A percentile compares a stretch with the other conserved stretches of the same genome.
Conservation (phyloP, 1,284 basidiomycete species). For the Apiotrichum gamsii region DNA sequence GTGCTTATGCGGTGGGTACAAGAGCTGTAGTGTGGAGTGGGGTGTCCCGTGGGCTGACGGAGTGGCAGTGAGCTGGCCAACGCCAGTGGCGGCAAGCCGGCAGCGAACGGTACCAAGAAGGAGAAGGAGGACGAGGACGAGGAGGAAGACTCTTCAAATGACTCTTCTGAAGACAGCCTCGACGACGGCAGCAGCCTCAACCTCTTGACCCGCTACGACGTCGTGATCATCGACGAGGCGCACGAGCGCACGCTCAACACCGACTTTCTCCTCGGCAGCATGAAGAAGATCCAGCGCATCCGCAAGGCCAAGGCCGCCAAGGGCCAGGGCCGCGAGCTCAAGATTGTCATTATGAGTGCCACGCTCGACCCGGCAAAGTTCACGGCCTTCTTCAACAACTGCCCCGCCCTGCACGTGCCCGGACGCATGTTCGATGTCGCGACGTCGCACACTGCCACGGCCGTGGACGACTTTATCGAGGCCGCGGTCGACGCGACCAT, state of each 20-base stretch:
- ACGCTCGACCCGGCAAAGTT: conserved; percentile 94
- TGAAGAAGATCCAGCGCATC: conserved; percentile 75
- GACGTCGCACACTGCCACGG: conserved; percentile 66
- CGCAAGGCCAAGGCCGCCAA: conserved; percentile 53
- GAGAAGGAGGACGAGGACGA: not conserved
- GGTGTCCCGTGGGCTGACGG: not conserved
- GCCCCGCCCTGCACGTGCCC: conserved; percentile 77
- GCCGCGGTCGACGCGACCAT: conserved; percentile 83
- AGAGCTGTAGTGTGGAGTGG: too few relatives aligned
- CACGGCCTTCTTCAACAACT: conserved; percentile 78
- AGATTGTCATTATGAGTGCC: conserved; percentile 94
- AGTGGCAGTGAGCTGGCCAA: conserved; percentile 22
- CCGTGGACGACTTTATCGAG: conserved; percentile 80
- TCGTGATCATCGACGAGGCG: conserved; percentile 92
- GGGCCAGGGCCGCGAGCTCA: conserved; percentile 54
- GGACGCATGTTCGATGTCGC: conserved; percentile 88
- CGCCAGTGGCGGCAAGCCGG: conserved; percentile 7
- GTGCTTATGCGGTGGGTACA: conserved; percentile 67
- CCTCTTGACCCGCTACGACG: conserved; percentile 74
- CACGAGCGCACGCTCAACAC: conserved; percentile 94
- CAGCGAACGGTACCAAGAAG: not conserved
- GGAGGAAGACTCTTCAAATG: not conserved
- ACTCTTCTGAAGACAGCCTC: not conserved
- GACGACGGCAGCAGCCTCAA: conserved; percentile 18
- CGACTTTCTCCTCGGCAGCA: conserved; percentile 83